Percentiles rank a stretch among this genome's conserved stretches.
phyloP scores from a whole-genome alignment of 768 basidiomycete genomes.

The Leccinum barrowsii region DNA sequence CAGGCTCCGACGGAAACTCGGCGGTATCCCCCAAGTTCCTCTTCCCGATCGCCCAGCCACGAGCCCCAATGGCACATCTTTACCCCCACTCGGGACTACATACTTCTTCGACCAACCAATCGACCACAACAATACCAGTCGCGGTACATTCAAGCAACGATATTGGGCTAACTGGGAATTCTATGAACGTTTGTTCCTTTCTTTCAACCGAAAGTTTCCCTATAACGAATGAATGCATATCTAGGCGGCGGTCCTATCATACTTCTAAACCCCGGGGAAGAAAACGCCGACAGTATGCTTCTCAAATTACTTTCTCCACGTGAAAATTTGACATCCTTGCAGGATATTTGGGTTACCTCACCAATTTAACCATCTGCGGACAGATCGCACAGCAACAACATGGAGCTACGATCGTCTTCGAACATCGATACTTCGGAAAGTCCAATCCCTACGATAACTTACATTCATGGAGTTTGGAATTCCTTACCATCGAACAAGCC shows the following conservation, averaged over 20 bases:
- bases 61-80: slow-evolving; percentile 22
- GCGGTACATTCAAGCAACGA: slow-evolving; percentile 75
- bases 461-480: slow-evolving; percentile 49
- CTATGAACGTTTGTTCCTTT: slow-evolving; percentile 44
- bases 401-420: slow-evolving; percentile 56
- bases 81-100: slow-evolving; percentile 25
- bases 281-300: slow-evolving; percentile 42
- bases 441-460: slow-evolving; percentile 69
- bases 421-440: slow-evolving; percentile 74
- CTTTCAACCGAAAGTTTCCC: not conserved
- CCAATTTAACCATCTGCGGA: slow-evolving; percentile 61
- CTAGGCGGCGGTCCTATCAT: slow-evolving; percentile 28
- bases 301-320: not conserved
- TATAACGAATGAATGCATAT: not conserved
- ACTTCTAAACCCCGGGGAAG: slow-evolving; percentile 58
- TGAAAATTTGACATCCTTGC: not conserved
- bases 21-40: slow-evolving; percentile 11
- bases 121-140: slow-evolving; percentile 51
- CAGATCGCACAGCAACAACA: slow-evolving; percentile 62
- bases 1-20: slow-evolving; percentile 19
- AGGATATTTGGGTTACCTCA: slow-evolving; percentile 50
- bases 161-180: slow-evolving; percentile 70
- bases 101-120: slow-evolving; percentile 33
- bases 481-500: slow-evolving; percentile 71
- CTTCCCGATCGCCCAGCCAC: slow-evolving; percentile 7